Evolutionary conservation across 1,284 basidiomycete species (phyloP).

Genomic region (Baeospora myosura): DNA sequence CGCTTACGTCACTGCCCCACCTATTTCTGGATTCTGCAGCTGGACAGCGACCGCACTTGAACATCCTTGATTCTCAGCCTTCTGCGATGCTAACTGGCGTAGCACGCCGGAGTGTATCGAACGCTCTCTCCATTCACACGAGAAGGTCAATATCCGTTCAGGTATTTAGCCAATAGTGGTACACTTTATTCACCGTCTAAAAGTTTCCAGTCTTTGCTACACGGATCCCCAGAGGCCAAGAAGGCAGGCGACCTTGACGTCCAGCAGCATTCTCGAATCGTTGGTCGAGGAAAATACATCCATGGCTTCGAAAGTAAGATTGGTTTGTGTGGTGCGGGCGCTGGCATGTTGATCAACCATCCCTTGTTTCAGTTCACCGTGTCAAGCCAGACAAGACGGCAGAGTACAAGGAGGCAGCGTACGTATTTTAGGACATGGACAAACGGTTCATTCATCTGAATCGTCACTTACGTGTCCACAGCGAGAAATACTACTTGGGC

Average conservation of each 20-base stretch:
- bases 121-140: conserved; percentile 20
- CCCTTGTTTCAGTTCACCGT: conserved; percentile 53
- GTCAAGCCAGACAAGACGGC: conserved; percentile 75
- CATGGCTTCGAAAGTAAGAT: conserved; percentile 82
- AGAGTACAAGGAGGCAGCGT: conserved; percentile 85
- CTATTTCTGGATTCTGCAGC: neutral
- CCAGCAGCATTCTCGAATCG: conserved; percentile 76
- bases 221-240: conserved; percentile 82
- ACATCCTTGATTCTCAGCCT: neutral
- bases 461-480: conserved; percentile 23
- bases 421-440: conserved; percentile 22
- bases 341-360: neutral
- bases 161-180: conserved; percentile 28
- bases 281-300: conserved; percentile 82
- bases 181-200: conserved; percentile 4
- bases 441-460: neutral
- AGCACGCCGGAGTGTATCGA: conserved; percentile 19
- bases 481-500: conserved; percentile 75
- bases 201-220: conserved; percentile 41
- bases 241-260: conserved; percentile 69
- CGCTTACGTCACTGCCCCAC: neutral
- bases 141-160: conserved; percentile 54
- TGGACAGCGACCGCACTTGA: neutral
- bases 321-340: conserved; percentile 9
- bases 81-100: conserved; percentile 21